Evolutionary conservation across 495 filamentous ascomycete genomes (phyloP), one percentile per base, ranked within the genome.

Genomic region (Parathielavia appendiculata): DNA sequence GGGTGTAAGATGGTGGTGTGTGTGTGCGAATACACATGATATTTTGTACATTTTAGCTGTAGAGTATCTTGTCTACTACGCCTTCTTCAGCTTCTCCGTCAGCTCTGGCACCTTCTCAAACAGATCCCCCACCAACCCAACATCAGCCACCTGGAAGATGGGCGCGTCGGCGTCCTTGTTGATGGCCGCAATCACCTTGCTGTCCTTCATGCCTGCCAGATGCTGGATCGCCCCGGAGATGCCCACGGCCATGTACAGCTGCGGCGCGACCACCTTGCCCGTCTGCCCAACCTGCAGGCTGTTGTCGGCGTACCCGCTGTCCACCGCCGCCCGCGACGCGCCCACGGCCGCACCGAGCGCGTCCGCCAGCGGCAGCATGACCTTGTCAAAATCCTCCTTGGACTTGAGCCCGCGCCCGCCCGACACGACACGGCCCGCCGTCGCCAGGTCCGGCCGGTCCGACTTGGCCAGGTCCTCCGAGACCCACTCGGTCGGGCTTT

Each of bases 141-240:
- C 90, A 71, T 98, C 93, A 22, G 93, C 95, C 60, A 98, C 83
- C 74, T 98, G 95, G 81, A 98, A 97, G 61, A 98, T 98, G 3
- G 93, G 93, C 53, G 92, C 93, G 74, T 98, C 93, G 2, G 83
- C 77, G 66, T 97, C 93, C 79, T 98, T 98, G 79, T 98, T 97
- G 70, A 98, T 97, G 32, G 89, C 90, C 39, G 91, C 95, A 80
- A 98, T 98, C 59, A 98, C 95, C 80, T 98, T 98, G 79, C 90
- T 95, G 71, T 98, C 93, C 83, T 98, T 98, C 93, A 98, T 98
- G 69, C 93, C 93, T 43, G 95, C 95, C 74, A 98, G 76, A 81
- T 98, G 93, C 75, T 98, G 93, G 62, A 98, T 98, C 22, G 93
- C 93, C 47, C 93, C 93, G 7, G 88, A 93, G 67, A 98, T 97